Evolutionary conservation across 495 filamentous ascomycete genomes (phyloP).

Genomic region (Talaromyces thailandensis): DNA sequence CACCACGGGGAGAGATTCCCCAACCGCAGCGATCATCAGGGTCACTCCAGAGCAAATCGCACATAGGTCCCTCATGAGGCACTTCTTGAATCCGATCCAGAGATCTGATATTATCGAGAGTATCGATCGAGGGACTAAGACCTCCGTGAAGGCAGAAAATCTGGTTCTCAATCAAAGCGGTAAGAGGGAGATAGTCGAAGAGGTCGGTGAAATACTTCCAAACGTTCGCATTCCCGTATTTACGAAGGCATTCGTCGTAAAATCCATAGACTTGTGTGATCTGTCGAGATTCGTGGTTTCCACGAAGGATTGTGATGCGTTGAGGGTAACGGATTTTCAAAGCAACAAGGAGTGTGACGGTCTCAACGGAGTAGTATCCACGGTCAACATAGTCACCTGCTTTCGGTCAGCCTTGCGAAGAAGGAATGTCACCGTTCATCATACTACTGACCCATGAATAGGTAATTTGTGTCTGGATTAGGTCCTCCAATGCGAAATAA

Average conservation of each 20-base stretch:
- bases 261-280: conserved; percentile 98
- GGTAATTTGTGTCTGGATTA: conserved; percentile 89
- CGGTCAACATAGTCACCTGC: conserved; percentile 92
- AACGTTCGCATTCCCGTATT: conserved; percentile 97
- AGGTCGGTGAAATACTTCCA: conserved; percentile 99
- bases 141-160: conserved; percentile 99
- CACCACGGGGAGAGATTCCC: conserved; percentile 95
- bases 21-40: conserved; percentile 97
- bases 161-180: conserved; percentile 97
- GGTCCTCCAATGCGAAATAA: conserved; percentile 88
- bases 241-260: conserved; percentile 94
- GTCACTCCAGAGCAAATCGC: conserved; percentile 95
- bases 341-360: conserved; percentile 85
- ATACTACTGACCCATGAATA: conserved; percentile 73
- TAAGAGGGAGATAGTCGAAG: conserved; percentile 97
- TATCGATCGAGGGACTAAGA: conserved; percentile 92
- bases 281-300: conserved; percentile 95
- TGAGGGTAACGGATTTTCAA: conserved; percentile 94
- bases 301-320: conserved; percentile 93
- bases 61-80: conserved; percentile 98
- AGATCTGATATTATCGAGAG: conserved; percentile 93
- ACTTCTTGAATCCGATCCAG: conserved; percentile 97
- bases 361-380: conserved; percentile 96
- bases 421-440: neutral
- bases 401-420: neutral